Evolutionary conservation across 768 basidiomycete species (phyloP).

Genomic region (Russula lepida): DNA sequence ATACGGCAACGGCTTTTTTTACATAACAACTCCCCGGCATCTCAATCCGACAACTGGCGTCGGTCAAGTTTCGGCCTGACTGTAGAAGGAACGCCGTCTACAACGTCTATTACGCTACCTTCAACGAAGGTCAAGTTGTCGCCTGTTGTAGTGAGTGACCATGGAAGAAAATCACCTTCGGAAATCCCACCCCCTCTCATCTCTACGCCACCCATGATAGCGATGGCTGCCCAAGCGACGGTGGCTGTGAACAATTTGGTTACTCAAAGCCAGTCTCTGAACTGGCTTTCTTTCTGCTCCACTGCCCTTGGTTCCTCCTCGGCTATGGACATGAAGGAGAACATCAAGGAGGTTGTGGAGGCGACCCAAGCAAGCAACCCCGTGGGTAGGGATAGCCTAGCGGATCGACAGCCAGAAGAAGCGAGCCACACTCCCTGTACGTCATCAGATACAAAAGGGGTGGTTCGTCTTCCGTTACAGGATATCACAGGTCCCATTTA

Average conservation of each 20-base stretch:
- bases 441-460: background rate
- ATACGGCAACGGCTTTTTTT: background rate
- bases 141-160: background rate
- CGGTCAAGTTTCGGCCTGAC: background rate
- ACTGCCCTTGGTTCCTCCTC: background rate
- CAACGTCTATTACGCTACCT: background rate
- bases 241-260: background rate
- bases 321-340: background rate
- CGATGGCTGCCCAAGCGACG: background rate
- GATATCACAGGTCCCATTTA: background rate
- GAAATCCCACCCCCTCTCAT: background rate
- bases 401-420: background rate
- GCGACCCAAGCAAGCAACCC: background rate
- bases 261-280: background rate
- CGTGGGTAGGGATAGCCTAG: background rate
- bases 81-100: background rate
- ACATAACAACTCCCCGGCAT: background rate
- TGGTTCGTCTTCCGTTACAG: background rate
- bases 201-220: background rate
- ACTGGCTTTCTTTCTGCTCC: background rate
- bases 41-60: conserved; percentile 1
- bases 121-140: background rate
- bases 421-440: background rate
- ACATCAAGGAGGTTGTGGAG: background rate
- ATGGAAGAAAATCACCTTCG: background rate